A percentile compares a stretch with the other conserved stretches of the same genome.
phyloP scores from a whole-genome alignment of 148 eudicot species.

The Rhododendron simsii region DNA sequence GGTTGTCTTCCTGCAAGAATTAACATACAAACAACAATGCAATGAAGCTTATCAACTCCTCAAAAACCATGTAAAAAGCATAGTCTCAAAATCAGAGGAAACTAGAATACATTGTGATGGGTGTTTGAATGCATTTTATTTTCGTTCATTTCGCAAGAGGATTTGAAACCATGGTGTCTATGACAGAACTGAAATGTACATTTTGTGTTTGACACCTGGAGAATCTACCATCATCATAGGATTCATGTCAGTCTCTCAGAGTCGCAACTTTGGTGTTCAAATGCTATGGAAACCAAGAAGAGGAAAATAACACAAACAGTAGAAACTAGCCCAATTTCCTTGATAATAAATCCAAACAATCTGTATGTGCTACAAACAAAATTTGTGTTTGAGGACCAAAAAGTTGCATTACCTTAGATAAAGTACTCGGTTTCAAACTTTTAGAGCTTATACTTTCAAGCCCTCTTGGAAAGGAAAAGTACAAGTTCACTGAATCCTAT shows the following conservation, averaged over 20 bases:
- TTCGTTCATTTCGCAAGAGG: too few relatives aligned
- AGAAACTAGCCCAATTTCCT: not conserved
- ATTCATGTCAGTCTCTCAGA: not conserved
- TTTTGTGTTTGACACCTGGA: not conserved
- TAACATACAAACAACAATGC: not conserved
- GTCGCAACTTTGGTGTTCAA: not conserved
- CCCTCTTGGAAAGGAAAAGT: not conserved
- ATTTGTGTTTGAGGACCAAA: not conserved
- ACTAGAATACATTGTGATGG: not conserved
- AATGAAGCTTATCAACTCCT: not conserved
- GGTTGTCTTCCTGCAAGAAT: not conserved
- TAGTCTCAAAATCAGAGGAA: not conserved
- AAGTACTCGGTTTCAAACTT: not conserved
- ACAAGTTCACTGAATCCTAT: not conserved
- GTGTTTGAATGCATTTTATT: not conserved
- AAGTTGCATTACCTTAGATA: not conserved
- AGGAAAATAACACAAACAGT: not conserved
- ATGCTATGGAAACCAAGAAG: not conserved
- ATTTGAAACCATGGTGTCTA: too few relatives aligned
- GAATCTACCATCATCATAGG: not conserved
- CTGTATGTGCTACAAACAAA: not conserved
- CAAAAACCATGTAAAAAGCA: not conserved
- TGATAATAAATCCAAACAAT: not conserved
- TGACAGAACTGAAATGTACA: not conserved
- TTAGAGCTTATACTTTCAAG: not conserved